These are phyloP conservation scores for Veloboletus limbatus DNA, from an alignment of 1,284 basidiomycete genomes.

Conservation along the genomic window DNA sequence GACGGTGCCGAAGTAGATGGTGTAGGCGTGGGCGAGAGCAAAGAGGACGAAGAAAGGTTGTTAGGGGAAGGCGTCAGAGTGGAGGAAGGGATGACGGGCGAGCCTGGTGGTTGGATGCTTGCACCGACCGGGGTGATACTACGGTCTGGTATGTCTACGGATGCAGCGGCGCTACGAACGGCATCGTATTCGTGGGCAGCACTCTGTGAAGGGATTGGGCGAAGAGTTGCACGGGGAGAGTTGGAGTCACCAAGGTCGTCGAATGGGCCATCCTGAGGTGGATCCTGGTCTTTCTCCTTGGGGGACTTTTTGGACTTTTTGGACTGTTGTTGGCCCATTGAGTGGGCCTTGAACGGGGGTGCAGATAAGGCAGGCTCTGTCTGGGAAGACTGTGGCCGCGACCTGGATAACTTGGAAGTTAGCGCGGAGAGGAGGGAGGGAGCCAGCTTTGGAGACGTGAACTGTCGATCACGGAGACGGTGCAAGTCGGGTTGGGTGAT, in stretches of 20 bases:
- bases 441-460: slow-evolving; percentile 60
- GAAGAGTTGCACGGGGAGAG: slow-evolving; percentile 44
- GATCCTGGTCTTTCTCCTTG: slow-evolving; percentile 59
- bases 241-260: slow-evolving; percentile 26
- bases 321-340: slow-evolving; percentile 77
- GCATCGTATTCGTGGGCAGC: slow-evolving; percentile 34
- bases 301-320: slow-evolving; percentile 70
- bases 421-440: slow-evolving; percentile 75
- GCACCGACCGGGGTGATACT: slow-evolving; percentile 31
- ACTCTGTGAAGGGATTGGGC: slow-evolving; percentile 35
- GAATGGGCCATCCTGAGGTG: slow-evolving; percentile 31
- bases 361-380: slow-evolving; percentile 36
- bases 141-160: slow-evolving; percentile 45
- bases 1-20: slow-evolving; percentile 38
- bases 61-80: slow-evolving; percentile 31
- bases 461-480: slow-evolving; percentile 35
- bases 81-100: slow-evolving; percentile 25
- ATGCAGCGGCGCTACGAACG: slow-evolving; percentile 45
- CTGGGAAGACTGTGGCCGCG: slow-evolving; percentile 67
- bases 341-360: slow-evolving; percentile 34
- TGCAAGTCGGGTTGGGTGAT: slow-evolving; percentile 24
- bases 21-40: slow-evolving; percentile 27
- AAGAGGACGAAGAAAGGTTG: slow-evolving; percentile 28
- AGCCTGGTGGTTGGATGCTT: slow-evolving; percentile 31
- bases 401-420: slow-evolving; percentile 63